Conservation (phyloP, 176 grass and related monocot genomes). For the Bolboschoenus planiculmis region DNA sequence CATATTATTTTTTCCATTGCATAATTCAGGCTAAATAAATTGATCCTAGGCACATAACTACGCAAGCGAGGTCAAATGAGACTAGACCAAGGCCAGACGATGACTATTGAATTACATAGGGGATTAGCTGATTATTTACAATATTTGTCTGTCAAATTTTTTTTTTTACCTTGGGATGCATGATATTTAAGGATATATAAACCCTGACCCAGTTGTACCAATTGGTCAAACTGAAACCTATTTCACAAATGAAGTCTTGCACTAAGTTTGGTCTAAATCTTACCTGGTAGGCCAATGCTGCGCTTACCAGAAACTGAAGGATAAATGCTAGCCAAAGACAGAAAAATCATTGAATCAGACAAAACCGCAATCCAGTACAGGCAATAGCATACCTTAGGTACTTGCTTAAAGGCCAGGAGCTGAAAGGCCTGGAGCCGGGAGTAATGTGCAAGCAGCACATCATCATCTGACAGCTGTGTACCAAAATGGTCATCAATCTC, state of each 20-base stretch:
- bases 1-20: background rate
- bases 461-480: slow-evolving; percentile 84
- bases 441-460: slow-evolving; percentile 82
- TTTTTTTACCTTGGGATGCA: background rate
- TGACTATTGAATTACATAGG: background rate
- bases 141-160: background rate
- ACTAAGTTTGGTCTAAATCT: background rate
- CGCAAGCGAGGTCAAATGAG: background rate
- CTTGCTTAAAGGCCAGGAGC: slow-evolving; percentile 87
- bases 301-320: background rate
- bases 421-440: slow-evolving; percentile 84
- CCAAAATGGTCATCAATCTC: slow-evolving; percentile 95
- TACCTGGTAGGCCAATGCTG: background rate
- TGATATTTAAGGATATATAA: background rate
- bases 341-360: slow-evolving; percentile 18
- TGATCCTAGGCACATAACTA: background rate
- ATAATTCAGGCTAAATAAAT: background rate
- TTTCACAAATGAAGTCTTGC: background rate
- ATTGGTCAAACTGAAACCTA: background rate
- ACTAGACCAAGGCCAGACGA: background rate
- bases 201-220: background rate
- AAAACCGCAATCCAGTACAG: slow-evolving; percentile 10
- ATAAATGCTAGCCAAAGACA: background rate
- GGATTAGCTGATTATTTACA: background rate
- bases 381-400: slow-evolving; percentile 57